phyloP scores from a whole-genome alignment of 345 rosid species.

The Eutrema japonicum region DNA sequence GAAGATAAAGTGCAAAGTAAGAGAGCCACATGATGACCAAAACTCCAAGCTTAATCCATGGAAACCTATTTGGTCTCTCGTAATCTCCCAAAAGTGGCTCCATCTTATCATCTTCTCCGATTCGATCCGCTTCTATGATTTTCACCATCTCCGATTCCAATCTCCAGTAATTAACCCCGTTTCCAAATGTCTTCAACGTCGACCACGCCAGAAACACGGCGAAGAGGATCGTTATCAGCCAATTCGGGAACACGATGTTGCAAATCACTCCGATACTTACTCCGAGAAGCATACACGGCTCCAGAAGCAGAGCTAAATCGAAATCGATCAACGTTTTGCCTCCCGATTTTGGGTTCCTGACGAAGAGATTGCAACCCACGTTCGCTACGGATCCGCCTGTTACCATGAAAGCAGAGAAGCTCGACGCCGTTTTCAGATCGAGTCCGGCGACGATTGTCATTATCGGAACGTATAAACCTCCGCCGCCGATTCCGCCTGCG shows the following conservation, averaged over 20 bases:
- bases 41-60: slow-evolving; percentile 73
- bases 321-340: slow-evolving; percentile 58
- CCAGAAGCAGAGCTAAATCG: slow-evolving; percentile 69
- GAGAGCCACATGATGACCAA: slow-evolving; percentile 71
- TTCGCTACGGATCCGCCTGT: slow-evolving; percentile 87
- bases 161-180: slow-evolving; percentile 64
- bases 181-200: slow-evolving; percentile 71
- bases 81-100: slow-evolving; percentile 51
- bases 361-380: slow-evolving; percentile 59
- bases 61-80: slow-evolving; percentile 47
- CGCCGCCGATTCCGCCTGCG: slow-evolving; percentile 95
- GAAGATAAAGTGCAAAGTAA: slow-evolving; percentile 64
- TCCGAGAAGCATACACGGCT: slow-evolving; percentile 86
- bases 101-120: slow-evolving; percentile 29
- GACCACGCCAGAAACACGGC: slow-evolving; percentile 81
- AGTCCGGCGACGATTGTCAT: slow-evolving; percentile 66
- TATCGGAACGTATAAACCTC: slow-evolving; percentile 80
- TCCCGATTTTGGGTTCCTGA: slow-evolving; percentile 50
- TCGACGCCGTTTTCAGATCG: slow-evolving; percentile 75
- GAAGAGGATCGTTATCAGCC: slow-evolving; percentile 73
- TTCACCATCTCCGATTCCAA: slow-evolving; percentile 58
- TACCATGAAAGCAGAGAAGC: slow-evolving; percentile 91
- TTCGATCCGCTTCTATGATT: slow-evolving; percentile 19
- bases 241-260: slow-evolving; percentile 74
- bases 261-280: slow-evolving; percentile 85